Conservation (phyloP, 192 early-diverging fungal genomes). For the Backusella mclennaniae region DNA sequence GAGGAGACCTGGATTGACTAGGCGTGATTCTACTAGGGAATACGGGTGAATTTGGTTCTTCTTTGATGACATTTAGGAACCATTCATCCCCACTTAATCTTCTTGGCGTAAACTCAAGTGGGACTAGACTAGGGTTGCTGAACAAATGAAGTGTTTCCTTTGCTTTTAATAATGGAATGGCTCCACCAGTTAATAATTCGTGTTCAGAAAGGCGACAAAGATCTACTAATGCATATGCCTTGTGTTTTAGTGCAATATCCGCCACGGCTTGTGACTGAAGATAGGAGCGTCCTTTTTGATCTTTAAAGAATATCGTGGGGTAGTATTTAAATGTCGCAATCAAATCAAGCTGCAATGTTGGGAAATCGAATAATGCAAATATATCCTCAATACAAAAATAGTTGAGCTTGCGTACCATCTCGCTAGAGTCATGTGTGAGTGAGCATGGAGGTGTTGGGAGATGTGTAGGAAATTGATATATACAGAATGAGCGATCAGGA, state of each 20-base stretch:
- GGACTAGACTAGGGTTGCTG: background rate
- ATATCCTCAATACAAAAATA: conserved; percentile 2
- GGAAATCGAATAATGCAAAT: background rate
- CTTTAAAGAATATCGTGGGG: conserved; percentile 2
- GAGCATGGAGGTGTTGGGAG: conserved; percentile 14
- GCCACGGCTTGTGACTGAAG: conserved; percentile 18
- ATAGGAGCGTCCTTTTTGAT: conserved; percentile 29
- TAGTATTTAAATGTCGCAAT: background rate
- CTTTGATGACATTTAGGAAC: background rate
- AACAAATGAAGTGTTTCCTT: conserved; percentile 1
- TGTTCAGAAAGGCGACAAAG: conserved; percentile 22
- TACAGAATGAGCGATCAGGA: conserved; percentile 6
- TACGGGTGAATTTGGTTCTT: background rate
- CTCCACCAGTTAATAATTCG: conserved; percentile 24
- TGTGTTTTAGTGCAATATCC: conserved; percentile 20
- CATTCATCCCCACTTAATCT: conserved; percentile 6
- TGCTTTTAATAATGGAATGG: conserved; percentile 26
- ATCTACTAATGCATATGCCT: conserved; percentile 23
- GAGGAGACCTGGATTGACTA: background rate
- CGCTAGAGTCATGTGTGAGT: background rate
- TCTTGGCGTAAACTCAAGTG: background rate
- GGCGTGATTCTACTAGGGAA: background rate
- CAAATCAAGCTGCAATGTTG: background rate
- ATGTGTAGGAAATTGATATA: conserved; percentile 13
- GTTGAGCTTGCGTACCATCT: background rate